Conservation (phyloP, 441 rosid species). For the Corymbia citriodora region DNA sequence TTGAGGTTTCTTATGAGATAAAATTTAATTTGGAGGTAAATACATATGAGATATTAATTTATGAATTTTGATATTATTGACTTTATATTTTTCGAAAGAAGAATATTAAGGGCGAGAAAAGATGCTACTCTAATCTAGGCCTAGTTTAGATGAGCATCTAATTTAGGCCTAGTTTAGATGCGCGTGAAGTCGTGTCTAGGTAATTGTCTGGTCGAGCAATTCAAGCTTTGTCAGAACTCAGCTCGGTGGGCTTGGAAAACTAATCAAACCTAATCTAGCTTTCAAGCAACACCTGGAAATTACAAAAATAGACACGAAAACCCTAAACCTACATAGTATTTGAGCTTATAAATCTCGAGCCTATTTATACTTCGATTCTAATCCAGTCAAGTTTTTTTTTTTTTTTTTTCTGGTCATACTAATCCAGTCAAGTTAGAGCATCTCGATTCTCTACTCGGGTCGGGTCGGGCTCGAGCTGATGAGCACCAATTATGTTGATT, state of each 20-base stretch:
- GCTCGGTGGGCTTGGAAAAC: not conserved
- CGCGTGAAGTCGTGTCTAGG: not conserved
- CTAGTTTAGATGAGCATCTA: not conserved
- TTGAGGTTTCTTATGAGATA: not conserved
- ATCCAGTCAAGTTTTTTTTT: not conserved
- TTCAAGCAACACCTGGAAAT: not conserved
- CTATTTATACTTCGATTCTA: not conserved
- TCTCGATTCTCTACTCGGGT: not conserved
- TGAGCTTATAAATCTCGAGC: not conserved
- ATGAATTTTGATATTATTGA: not conserved
- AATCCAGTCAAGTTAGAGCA: not conserved
- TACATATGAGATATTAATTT: too few relatives aligned
- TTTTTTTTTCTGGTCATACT: not conserved
- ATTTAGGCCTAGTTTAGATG: not conserved
- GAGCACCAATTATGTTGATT: not conserved
- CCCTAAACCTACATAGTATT: not conserved
- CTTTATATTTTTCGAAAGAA: not conserved
- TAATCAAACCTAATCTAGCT: not conserved
- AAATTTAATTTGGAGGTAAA: not conserved
- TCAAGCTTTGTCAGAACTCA: not conserved
- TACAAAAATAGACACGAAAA: not conserved
- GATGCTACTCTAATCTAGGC: not conserved
- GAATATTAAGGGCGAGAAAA: not conserved
- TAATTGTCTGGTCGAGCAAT: not conserved
- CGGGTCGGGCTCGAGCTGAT: not conserved